A percentile compares a stretch with the other conserved stretches of the same genome.
These are phyloP conservation scores for Aaosphaeria pasadenensis DNA, from an alignment of 2,329 filamentous ascomycete species.

Conservation along the genomic window DNA sequence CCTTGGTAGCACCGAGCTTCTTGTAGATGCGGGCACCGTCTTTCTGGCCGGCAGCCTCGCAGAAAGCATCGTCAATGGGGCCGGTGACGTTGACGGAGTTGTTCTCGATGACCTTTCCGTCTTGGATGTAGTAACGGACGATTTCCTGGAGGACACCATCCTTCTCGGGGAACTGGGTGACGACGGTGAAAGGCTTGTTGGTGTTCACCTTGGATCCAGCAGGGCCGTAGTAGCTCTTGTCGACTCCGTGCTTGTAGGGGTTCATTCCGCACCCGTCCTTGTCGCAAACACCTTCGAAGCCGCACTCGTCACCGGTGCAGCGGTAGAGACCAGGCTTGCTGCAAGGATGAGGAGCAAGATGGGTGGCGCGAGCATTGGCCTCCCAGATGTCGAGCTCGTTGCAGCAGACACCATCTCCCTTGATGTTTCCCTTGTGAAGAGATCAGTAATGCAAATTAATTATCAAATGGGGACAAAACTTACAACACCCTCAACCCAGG, in stretches of 20 bases:
- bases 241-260: conserved; percentile 24
- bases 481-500: conserved; percentile 37
- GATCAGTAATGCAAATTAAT: conserved; percentile 30
- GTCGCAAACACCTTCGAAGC: conserved; percentile 29
- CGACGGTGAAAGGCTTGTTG: conserved; percentile 59
- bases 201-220: conserved; percentile 53
- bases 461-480: conserved; percentile 6
- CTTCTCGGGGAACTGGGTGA: conserved; percentile 64
- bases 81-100: conserved; percentile 36
- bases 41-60: conserved; percentile 18
- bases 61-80: conserved; percentile 29
- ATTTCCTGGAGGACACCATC: conserved; percentile 59
- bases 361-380: conserved; percentile 47
- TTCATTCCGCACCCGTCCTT: conserved; percentile 36
- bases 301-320: conserved; percentile 42
- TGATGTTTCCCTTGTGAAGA: conserved; percentile 38
- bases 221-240: conserved; percentile 23
- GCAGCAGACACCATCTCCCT: conserved; percentile 49
- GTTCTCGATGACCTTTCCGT: conserved; percentile 59
- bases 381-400: conserved; percentile 58
- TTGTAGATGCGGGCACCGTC: conserved; percentile 26
- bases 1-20: conserved; percentile 41
- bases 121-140: conserved; percentile 64
- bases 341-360: conserved; percentile 52
- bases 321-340: conserved; percentile 43